Evolutionary conservation across 176 grass and related monocot species (phyloP).

Genomic region (Lolium rigidum): DNA sequence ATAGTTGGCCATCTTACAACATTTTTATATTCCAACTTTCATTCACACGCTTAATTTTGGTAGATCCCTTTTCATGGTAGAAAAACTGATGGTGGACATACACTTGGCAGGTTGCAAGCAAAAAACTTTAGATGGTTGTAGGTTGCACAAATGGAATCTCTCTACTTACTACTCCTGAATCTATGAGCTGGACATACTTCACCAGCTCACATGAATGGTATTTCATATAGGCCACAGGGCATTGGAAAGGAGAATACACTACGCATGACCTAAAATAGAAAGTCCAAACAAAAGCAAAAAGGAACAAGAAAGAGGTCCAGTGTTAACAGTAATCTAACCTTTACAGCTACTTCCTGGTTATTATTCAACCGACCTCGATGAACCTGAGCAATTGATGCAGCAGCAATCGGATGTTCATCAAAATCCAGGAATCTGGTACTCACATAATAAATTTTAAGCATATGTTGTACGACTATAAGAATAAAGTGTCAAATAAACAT

Average conservation of each 20-base stretch:
- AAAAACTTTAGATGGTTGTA: constrained; percentile 30
- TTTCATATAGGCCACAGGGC: constrained; percentile 3
- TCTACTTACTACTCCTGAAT: not conserved
- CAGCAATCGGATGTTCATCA: constrained; percentile 93
- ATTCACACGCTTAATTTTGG: constrained; percentile 2
- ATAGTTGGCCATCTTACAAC: not conserved
- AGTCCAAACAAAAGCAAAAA: constrained; percentile 17
- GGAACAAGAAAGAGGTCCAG: constrained; percentile 22
- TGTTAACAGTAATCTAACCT: constrained; percentile 62
- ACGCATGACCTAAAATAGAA: constrained; percentile 22
- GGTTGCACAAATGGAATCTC: constrained; percentile 22
- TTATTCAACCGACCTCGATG: constrained; percentile 75
- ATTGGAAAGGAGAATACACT: constrained; percentile 21
- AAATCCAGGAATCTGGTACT: constrained; percentile 86
- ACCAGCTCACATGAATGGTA: constrained; percentile 26
- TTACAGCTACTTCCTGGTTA: constrained; percentile 89
- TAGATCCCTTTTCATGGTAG: not conserved
- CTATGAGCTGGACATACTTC: constrained; percentile 17
- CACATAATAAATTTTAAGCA: constrained; percentile 45
- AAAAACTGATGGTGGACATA: constrained; percentile 8
- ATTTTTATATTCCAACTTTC: not conserved
- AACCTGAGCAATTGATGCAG: constrained; percentile 99
- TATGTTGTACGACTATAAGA: constrained; percentile 23
- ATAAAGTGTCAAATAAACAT: constrained; percentile 32
- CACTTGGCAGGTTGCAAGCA: constrained; percentile 24